phyloP scores from a whole-genome alignment of 2,329 filamentous ascomycete genomes.

The Pseudocercospora fijiensis region DNA sequence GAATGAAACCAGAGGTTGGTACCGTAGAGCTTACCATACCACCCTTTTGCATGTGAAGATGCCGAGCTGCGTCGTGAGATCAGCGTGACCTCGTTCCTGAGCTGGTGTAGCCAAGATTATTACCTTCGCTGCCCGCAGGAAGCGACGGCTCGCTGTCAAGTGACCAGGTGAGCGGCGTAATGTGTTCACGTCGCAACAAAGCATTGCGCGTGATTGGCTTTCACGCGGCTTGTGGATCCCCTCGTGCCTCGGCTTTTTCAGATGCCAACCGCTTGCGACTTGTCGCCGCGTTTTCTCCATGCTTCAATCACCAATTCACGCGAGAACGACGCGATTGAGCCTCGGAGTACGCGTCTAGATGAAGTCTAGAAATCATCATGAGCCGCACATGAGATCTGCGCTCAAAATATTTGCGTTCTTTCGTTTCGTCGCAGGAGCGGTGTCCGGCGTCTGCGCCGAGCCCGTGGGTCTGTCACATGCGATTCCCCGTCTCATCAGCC shows the following conservation, averaged over 20 bases:
- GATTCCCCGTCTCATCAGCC: not conserved
- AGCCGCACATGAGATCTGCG: not conserved
- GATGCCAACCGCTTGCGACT: slow-evolving; percentile 1
- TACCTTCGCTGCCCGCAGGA: not conserved
- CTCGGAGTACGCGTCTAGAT: not conserved
- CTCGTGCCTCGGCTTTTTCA: not conserved
- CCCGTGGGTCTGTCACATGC: not conserved
- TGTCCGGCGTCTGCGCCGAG: not conserved
- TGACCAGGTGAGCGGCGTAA: slow-evolving; percentile 1
- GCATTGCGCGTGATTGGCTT: not conserved
- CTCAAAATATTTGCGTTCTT: not conserved
- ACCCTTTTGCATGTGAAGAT: slow-evolving; percentile 4
- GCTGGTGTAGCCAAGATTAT: not conserved
- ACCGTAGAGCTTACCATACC: not conserved
- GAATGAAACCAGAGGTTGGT: not conserved
- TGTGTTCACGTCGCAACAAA: not conserved
- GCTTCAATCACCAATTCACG: not conserved
- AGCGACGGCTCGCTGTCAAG: not conserved
- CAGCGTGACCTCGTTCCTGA: slow-evolving; percentile 2
- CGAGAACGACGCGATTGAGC: not conserved
- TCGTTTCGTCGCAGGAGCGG: not conserved
- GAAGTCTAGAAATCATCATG: not conserved
- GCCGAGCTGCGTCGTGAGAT: slow-evolving; percentile 5
- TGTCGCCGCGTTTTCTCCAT: not conserved
- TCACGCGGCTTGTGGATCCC: not conserved